Base-by-base conservation (phyloP, 139 green algal genomes). In the Chlamydomonas applanata region DNA sequence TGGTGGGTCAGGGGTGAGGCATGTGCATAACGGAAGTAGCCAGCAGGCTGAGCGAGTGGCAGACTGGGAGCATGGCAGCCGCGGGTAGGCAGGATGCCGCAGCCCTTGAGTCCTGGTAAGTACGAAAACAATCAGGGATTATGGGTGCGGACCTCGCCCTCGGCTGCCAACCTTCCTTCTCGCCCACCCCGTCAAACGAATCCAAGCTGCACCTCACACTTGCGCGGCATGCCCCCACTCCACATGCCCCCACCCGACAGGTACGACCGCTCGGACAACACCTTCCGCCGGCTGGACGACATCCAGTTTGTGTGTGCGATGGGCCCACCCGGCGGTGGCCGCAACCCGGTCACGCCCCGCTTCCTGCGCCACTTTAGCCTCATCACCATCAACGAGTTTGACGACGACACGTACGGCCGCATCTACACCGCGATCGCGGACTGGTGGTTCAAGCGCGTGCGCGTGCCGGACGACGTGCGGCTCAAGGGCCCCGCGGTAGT, bases 261-360 rank as follows among this genome's bases (percentile, higher is more conserved):
- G 87, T 95, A 95, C 56, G 90, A 94, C 71, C 78, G 88, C 29
- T 74, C 83, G 29, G 88, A 93, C 77, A 86, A 90, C 75, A 87
- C 71, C 0, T 89, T 89, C 71, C 71, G 87, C 32, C 73, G 82
- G 61, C 78, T 95, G 46, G 82, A 87, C 27, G 89, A 95, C 76
- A 82, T 92, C 22, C 89, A 94, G 82, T 87, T 93, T 72, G 85
- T 94, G 53, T 80, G 77, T 19, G 90, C 89, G 25, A 83, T 83
- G 89, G 90, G 90, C 0, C 89, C 88, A 2, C 88, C 90, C 1
- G 90, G 90, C 25, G 78, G 88, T 27, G 89, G 89, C 7, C 85
- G 89, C 65, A 92, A 92, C 73, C 65, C 71, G 35, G 81, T 94
- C 25, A 91, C 80, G 4, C 83, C 88, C 29, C 86, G 89, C 64